phyloP scores from a whole-genome alignment of 441 rosid species.

The Pelargonium citronellum region DNA sequence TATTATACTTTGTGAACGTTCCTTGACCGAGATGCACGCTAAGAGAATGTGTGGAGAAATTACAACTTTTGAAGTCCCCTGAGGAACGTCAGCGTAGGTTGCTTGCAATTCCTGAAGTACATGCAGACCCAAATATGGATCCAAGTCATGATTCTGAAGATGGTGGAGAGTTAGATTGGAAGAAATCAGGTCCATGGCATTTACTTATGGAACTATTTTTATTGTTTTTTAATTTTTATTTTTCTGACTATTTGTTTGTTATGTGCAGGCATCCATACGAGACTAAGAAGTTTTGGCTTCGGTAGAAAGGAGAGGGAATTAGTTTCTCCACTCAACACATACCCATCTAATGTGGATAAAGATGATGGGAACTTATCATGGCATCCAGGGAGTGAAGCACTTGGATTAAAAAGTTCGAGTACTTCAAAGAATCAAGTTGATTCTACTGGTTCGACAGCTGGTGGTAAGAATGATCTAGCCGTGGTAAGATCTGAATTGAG shows the following conservation, averaged over 20 bases:
- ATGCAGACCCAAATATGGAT: slow-evolving; percentile 56
- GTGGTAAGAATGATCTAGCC: slow-evolving; percentile 26
- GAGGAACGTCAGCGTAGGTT: slow-evolving; percentile 67
- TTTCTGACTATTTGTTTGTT: slow-evolving; percentile 20
- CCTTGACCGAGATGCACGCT: slow-evolving; percentile 81
- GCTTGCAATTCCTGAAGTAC: slow-evolving; percentile 61
- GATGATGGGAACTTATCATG: slow-evolving; percentile 28
- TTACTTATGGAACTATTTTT: slow-evolving; percentile 18
- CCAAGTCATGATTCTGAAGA: slow-evolving; percentile 46
- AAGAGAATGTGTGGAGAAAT: slow-evolving; percentile 73
- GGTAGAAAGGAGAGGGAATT: slow-evolving; percentile 32
- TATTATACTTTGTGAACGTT: slow-evolving; percentile 24
- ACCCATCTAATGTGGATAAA: slow-evolving; percentile 27
- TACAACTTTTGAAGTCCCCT: slow-evolving; percentile 67
- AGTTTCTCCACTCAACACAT: slow-evolving; percentile 24
- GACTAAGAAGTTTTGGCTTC: slow-evolving; percentile 29
- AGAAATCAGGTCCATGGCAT: slow-evolving; percentile 41
- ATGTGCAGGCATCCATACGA: slow-evolving; percentile 40
- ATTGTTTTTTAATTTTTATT: slow-evolving; percentile 21
- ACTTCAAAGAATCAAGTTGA: slow-evolving; percentile 31
- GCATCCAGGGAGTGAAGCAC: slow-evolving; percentile 29
- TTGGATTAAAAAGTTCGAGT: slow-evolving; percentile 23
- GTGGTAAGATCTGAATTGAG: slow-evolving; percentile 26
- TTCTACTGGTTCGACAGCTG: slow-evolving; percentile 23
- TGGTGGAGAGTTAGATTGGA: slow-evolving; percentile 36